Evolutionary conservation across 1,284 basidiomycete species (phyloP), one percentile per base, ranked within the genome.

Genomic region (Irpex lacteus): DNA sequence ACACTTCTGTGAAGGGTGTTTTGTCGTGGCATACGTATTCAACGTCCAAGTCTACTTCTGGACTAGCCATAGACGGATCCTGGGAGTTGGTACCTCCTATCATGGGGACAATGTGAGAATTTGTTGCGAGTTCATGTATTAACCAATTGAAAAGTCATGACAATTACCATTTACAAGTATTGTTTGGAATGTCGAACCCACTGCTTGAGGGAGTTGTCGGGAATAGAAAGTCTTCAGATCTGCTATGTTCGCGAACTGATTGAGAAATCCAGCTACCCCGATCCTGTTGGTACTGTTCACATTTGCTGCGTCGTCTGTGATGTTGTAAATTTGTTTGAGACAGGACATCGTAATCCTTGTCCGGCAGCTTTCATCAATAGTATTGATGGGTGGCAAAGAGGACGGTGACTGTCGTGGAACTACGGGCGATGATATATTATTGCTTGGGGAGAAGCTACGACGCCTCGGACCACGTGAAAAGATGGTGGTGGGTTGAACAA

Each of bases 401-500:
- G 72, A 13, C 3, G 44, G 9, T 13, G n/a, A 11, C 11, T 11
- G 15, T 3, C 18, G 58, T 18, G 15, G 8, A 5, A 26, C 44
- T 13, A 47, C 44, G 11, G 44, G 9, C 44, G 44, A 2, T 26
- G 26, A 26, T 26, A 3, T 26, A 26, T 26, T 26, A 26, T 26
- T 26, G 26, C 26, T 26, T 26, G 26, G 26, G 26, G 26, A 26
- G 26, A 26, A 26, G 26, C 26, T 26, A 47, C 44, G 44, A 47
- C 9, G n/a, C 9, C 44, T 47, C 44, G 9, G 44, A 11, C 11
- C 82, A 78, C 52, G 82, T 53, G 81, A 80, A 70, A 92, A 93
- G 74, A 87, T 82, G 0, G 89, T 91, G 0, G 91, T 93, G 0
- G 91, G 91, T 65, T 90, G 88, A 49, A 93, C 79, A 40, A 91